Conservation (phyloP, 2,329 filamentous ascomycete species). For the Ciborinia camelliae region DNA sequence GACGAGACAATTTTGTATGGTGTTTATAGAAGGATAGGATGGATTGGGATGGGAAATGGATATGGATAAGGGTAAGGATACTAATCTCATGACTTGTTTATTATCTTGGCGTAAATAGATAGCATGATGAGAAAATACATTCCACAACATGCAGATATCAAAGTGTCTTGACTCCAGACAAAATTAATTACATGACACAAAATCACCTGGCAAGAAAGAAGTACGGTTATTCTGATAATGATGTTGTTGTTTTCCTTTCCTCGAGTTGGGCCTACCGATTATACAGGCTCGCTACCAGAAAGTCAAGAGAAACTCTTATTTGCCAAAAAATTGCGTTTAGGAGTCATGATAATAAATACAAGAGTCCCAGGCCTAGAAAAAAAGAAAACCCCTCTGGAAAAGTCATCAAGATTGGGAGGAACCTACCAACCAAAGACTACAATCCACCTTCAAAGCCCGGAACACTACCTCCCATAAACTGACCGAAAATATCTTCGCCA, state of each 20-base stretch:
- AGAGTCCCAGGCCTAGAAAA: not conserved
- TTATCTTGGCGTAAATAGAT: not conserved
- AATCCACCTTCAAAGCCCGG: slow-evolving; percentile 25
- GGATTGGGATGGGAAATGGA: not conserved
- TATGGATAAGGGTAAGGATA: not conserved
- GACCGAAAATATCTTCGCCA: slow-evolving; percentile 33
- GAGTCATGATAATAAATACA: not conserved
- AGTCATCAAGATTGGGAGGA: not conserved
- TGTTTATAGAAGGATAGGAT: not conserved
- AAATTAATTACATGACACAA: not conserved
- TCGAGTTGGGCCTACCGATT: not conserved
- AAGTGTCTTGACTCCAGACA: not conserved
- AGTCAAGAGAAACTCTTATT: not conserved
- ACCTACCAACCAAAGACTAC: not conserved
- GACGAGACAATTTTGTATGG: not conserved
- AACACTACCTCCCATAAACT: slow-evolving; percentile 24
- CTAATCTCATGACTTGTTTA: not conserved
- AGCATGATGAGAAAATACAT: not conserved
- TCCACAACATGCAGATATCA: not conserved
- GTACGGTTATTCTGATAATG: not conserved
- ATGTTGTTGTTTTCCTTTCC: not conserved
- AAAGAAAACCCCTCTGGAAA: not conserved
- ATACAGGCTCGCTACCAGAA: not conserved
- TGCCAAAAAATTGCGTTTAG: not conserved
- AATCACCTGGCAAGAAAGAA: not conserved